Conservation (phyloP, 306 rosid species). For the Casuarina equisetifolia region DNA sequence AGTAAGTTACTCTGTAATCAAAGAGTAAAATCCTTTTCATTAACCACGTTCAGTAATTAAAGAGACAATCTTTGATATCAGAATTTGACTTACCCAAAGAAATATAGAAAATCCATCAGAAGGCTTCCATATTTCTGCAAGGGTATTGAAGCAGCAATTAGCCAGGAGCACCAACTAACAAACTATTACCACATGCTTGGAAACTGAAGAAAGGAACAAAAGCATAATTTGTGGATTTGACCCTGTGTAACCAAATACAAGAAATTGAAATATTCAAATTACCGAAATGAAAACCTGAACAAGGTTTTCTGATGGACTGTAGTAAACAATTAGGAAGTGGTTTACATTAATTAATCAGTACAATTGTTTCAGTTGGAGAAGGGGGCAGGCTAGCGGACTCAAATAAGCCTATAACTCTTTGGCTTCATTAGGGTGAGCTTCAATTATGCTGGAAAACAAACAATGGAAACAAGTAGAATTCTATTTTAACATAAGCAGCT, state of each 20-base stretch:
- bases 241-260: slow-evolving; percentile 2
- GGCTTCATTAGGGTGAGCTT: background rate
- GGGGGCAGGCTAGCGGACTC: background rate
- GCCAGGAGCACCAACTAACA: slow-evolving; percentile 13
- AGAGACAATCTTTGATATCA: slow-evolving; percentile 16
- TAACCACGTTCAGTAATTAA: slow-evolving; percentile 23
- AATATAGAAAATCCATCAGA: slow-evolving; percentile 86
- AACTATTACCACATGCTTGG: slow-evolving; percentile 21
- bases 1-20: slow-evolving; percentile 2
- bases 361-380: background rate
- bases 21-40: slow-evolving; percentile 16
- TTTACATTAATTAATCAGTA: background rate
- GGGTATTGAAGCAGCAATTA: slow-evolving; percentile 15
- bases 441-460: background rate
- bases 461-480: background rate
- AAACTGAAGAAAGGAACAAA: slow-evolving; percentile 9
- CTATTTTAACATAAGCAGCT: background rate
- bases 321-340: background rate
- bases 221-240: slow-evolving; percentile 10
- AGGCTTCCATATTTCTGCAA: slow-evolving; percentile 92
- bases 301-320: background rate
- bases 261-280: background rate
- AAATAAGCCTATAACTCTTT: background rate
- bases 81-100: slow-evolving; percentile 76
- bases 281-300: background rate